Base-by-base conservation (phyloP, 2,329 filamentous ascomycete species). In the Fusarium scirpi region DNA sequence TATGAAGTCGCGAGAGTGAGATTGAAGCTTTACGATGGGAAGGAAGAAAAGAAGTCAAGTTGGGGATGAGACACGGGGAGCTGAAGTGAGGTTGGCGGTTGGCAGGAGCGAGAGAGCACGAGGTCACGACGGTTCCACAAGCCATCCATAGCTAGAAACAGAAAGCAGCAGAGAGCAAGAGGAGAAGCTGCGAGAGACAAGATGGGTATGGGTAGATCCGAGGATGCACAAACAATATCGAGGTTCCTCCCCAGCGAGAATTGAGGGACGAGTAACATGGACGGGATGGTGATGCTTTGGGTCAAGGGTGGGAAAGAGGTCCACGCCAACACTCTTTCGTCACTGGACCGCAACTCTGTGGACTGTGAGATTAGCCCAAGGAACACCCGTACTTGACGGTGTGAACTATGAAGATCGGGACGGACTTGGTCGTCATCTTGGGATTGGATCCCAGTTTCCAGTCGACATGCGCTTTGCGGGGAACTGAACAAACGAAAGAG, bases 111-210 rank as follows among this genome's bases (percentile, higher is more conserved):
- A 57, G 53, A 60, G 53, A 60, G 71, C 73, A 76, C 74, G 69
- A 76, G 74, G 74, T 76, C 74, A 76, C 74, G 74, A 76, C 74
- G 74, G 74, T 76, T 75, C 74, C 74, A 76, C 74, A 74, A 60
- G 56, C 62, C 62, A 66, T 53, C 34, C 44, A 56, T 44, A 62
- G 29, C 53, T 53, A 40, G 53, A 59, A 65, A 45, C 32, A 65
- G 55, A 62, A 53, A 49, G 43, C 45, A 66, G 38, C 34, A 38
- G 6, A 38, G 6, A 64, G 59, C 40, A 51, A 38, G 30, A 38
- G 51, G 51, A 55, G 52, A 63, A 57, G 60, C 55, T 56, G 58
- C 47, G 47, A 69, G 46, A 69, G 53, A 45, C 32, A 24, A 57
- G 52, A 53, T 58, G 58, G 62, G 66, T 60, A 56, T 64, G 58